Conservation (phyloP, 2,329 filamentous ascomycete genomes). For the Microsporum ferrugineum region DNA sequence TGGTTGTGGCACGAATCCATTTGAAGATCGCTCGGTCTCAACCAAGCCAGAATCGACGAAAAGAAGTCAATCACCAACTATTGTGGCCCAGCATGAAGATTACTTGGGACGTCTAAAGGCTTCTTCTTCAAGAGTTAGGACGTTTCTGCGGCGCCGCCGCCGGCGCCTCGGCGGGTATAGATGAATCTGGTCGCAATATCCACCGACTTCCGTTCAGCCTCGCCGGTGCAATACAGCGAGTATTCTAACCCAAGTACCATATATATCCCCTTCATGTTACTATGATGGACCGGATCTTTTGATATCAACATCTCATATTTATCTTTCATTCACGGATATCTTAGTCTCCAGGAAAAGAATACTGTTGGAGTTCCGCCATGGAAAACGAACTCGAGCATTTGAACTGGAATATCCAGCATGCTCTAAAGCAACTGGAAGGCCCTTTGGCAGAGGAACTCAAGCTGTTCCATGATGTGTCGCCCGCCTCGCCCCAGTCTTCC, state of each 20-base stretch:
- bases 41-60: too few species aligned
- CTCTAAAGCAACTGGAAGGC: background rate
- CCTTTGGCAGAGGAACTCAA: background rate
- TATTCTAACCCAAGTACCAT: background rate
- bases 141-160: background rate
- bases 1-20: too few species aligned
- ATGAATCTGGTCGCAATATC: background rate
- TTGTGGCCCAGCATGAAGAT: too few species aligned
- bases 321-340: background rate
- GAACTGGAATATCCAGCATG: background rate
- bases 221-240: background rate
- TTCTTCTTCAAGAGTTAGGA: background rate
- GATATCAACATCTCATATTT: background rate
- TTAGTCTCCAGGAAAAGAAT: background rate
- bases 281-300: background rate
- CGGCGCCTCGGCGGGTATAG: background rate
- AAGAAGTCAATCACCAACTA: too few species aligned
- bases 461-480: background rate
- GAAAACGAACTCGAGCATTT: conserved; percentile 1
- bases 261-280: background rate
- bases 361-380: background rate
- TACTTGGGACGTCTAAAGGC: too few species aligned
- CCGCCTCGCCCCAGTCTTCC: background rate
- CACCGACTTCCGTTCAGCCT: background rate
- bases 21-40: too few species aligned